Evolutionary conservation across 2,329 filamentous ascomycete genomes (phyloP).

Genomic region (Metarhizium rileyi): DNA sequence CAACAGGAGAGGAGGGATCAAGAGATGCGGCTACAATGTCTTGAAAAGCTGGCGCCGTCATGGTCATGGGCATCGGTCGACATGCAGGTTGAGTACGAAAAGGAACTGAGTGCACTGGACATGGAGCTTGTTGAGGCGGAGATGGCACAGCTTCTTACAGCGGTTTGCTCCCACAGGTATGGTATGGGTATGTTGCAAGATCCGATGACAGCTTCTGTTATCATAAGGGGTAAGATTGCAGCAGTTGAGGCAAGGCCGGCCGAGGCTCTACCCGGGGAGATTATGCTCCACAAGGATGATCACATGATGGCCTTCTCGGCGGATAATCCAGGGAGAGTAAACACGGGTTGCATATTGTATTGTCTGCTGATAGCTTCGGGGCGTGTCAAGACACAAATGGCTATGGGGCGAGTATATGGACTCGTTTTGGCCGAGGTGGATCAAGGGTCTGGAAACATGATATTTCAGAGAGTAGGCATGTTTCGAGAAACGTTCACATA

Average conservation of each 20-base stretch:
- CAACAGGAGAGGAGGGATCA: not conserved
- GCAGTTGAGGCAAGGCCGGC: not conserved
- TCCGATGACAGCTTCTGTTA: not conserved
- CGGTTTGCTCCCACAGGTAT: not conserved
- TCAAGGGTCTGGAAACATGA: not conserved
- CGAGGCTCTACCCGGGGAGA: not conserved
- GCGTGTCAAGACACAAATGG: not conserved
- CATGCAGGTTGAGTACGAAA: not conserved
- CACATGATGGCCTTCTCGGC: not conserved
- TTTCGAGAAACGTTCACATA: not conserved
- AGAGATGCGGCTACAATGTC: not conserved
- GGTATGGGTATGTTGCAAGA: not conserved
- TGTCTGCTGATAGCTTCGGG: not conserved
- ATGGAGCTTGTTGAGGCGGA: not conserved
- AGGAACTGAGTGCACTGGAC: not conserved
- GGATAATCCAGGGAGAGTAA: not conserved
- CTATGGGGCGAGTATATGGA: not conserved
- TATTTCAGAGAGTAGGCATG: not conserved
- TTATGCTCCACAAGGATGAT: not conserved
- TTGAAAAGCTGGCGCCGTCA: not conserved
- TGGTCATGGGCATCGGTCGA: not conserved
- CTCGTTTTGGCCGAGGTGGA: not conserved
- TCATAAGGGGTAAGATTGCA: not conserved
- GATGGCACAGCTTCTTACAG: not conserved
- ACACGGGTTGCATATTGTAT: not conserved